These are phyloP conservation scores for Aurinia saxatilis DNA, from an alignment of 345 rosid genomes.

Conservation along the genomic window DNA sequence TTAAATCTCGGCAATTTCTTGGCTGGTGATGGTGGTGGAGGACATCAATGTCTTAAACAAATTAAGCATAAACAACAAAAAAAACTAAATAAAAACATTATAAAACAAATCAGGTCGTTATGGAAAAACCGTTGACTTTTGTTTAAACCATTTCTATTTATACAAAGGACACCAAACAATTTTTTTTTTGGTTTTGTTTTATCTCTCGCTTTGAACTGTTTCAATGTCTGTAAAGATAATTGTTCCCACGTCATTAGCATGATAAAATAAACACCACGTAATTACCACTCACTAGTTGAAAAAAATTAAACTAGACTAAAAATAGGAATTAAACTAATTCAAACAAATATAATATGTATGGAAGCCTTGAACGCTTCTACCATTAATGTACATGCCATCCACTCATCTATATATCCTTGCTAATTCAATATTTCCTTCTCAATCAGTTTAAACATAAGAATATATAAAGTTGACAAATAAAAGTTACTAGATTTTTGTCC, in stretches of 20 bases:
- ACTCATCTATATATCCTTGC: slow-evolving; percentile 10
- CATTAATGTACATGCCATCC: slow-evolving; percentile 20
- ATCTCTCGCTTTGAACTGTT: slow-evolving; percentile 13
- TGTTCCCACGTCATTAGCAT: slow-evolving; percentile 25
- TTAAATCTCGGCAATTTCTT: slow-evolving; percentile 23
- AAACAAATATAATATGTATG: neutral
- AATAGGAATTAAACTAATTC: slow-evolving; percentile 1
- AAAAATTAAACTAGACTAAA: neutral
- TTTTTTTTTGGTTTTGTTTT: neutral
- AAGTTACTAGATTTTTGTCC: too few relatives aligned
- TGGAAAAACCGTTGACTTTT: slow-evolving; percentile 28
- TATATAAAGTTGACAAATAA: neutral
- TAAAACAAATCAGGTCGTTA: slow-evolving; percentile 24
- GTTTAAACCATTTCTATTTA: slow-evolving; percentile 27
- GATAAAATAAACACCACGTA: slow-evolving; percentile 13
- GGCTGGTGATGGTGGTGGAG: slow-evolving; percentile 30
- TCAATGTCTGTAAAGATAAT: slow-evolving; percentile 18
- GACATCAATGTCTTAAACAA: slow-evolving; percentile 24
- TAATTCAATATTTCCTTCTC: neutral
- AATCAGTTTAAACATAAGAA: neutral
- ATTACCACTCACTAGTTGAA: neutral
- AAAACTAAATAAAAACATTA: slow-evolving; percentile 17
- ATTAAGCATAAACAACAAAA: neutral
- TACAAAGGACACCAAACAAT: slow-evolving; percentile 2
- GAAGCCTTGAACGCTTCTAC: slow-evolving; percentile 10